phyloP scores from a whole-genome alignment of 208 protist genomes.

The Wallacemonas sp. region DNA sequence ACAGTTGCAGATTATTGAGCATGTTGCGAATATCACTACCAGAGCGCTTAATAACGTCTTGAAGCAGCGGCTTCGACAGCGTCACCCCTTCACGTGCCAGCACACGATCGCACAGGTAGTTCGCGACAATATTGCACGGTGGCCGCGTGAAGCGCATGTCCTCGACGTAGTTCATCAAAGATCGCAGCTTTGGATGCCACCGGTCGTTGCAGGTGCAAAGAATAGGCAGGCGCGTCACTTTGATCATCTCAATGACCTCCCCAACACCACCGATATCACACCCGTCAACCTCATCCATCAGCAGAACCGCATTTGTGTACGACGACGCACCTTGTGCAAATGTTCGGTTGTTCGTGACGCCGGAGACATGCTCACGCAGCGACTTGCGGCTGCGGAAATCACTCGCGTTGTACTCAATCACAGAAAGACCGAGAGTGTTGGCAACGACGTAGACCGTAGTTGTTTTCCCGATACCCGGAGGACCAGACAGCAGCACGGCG shows the following conservation, averaged over 20 bases:
- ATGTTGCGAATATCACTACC: conserved; percentile 97
- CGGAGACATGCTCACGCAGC: conserved; percentile 80
- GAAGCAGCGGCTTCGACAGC: conserved; percentile 83
- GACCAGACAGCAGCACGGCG: conserved; percentile 93
- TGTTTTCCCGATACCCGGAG: conserved; percentile 99
- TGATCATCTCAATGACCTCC: conserved; percentile 96
- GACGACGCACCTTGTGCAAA: conserved; percentile 57
- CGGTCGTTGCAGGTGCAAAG: conserved; percentile 99
- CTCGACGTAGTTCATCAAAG: conserved; percentile 95
- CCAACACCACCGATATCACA: conserved; percentile 98
- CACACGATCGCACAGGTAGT: conserved; percentile 85
- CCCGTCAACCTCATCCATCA: conserved; percentile 99
- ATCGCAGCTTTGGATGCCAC: conserved; percentile 91
- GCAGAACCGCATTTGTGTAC: conserved; percentile 83
- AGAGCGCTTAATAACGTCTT: conserved; percentile 87
- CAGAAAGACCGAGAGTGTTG: conserved; percentile 78
- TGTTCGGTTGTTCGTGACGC: conserved; percentile 74
- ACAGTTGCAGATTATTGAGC: conserved; percentile 97
- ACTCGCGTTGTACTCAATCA: conserved; percentile 99
- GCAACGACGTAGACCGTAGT: conserved; percentile 94
- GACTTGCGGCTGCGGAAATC: conserved; percentile 96
- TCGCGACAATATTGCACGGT: conserved; percentile 83
- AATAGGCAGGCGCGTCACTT: conserved; percentile 94
- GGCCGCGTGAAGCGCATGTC: conserved; percentile 94
- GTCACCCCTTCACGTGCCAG: conserved; percentile 90